These are phyloP conservation scores for Oligophagozyma castellii DNA, from an alignment of 1,139 yeast genomes.

Conservation along the genomic window DNA sequence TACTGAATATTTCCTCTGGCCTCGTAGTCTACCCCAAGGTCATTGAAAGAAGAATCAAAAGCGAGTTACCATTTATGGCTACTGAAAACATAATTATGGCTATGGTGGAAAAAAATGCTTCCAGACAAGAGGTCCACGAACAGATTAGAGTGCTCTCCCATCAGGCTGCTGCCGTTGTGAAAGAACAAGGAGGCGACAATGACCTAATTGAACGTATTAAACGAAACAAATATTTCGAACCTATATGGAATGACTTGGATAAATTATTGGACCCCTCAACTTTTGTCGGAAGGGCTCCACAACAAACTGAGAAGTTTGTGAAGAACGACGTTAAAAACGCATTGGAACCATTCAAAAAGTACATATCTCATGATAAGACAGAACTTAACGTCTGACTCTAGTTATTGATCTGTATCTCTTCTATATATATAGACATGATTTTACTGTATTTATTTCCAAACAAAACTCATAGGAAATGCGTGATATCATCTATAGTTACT, in stretches of 20 bases:
- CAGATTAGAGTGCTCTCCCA: conserved; percentile 93
- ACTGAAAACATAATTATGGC: conserved; percentile 99
- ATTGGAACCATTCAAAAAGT: conserved; percentile 49
- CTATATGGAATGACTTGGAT: conserved; percentile 78
- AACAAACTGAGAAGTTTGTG: conserved; percentile 91
- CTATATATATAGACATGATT: no score
- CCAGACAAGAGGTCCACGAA: conserved; percentile 98
- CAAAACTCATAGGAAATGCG: not conserved
- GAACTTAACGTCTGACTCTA: conserved; percentile 37
- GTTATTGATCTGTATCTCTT: not conserved
- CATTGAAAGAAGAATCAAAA: conserved; percentile 85
- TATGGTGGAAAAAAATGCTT: conserved; percentile 95
- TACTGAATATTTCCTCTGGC: conserved; percentile 86
- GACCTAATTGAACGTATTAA: conserved; percentile 85
- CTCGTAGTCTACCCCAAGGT: conserved; percentile 97
- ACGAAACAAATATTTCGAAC: conserved; percentile 71
- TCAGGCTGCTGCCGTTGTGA: conserved; percentile 94
- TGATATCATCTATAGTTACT: not conserved
- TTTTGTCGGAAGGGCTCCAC: conserved; percentile 97
- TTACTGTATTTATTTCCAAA: no score
- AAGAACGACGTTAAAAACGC: conserved; percentile 76
- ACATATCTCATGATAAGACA: conserved; percentile 51
- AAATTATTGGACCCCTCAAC: conserved; percentile 77
- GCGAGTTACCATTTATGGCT: conserved; percentile 99
- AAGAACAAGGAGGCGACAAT: conserved; percentile 97